Evolutionary conservation across 352 stramenopile genomes (phyloP), one percentile per base, ranked within the genome.

Genomic region (Phytophthora vignae): DNA sequence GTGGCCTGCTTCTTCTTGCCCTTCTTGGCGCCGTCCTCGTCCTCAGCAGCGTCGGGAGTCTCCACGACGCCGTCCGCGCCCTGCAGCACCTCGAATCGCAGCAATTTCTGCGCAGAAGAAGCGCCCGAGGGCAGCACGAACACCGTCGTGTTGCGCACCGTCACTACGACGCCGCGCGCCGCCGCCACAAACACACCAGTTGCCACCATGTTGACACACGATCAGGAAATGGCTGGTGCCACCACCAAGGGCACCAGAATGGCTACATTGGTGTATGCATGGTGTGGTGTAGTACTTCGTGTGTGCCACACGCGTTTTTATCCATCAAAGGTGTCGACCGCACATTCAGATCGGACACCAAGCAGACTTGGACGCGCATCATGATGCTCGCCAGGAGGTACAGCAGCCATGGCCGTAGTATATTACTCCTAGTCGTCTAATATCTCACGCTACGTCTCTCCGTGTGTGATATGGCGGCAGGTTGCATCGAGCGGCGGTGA

Each of bases 61-160:
- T 70, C 71, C 10, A 58, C 56, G 1, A 57, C 42, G 15, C 58
- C 73, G 33, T 77, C 81, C 5, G 42, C 58, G 60, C 64, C 78
- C 19, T 76, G 67, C 54, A 88, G 61, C 46, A 90, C 67, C 69
- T 84, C 71, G n/a, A 88, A 88, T n/a, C 63, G 77, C 57, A 91
- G 54, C 44, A 67, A 55, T 27, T 64, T 74, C 48, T 74, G 42
- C 5, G 22, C 57, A 3, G 40, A 19, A n/a, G 63, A 69, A 10
- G 22, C 21, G 10, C 22, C 40, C 33, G 75, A 46, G n/a, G 81
- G 48, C 21, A 91, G 64, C 12, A 91, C 64, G 58, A 93, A 89
- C 27, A 93, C 82, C 67, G 81, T 87, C 55, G 74, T 76, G 69
- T 88, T 71, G 65, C 86, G 84, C 38, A 92, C 70, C 46, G 84